Conservation (phyloP, 2,329 filamentous ascomycete species). For the Pseudogymnoascus sp. region DNA sequence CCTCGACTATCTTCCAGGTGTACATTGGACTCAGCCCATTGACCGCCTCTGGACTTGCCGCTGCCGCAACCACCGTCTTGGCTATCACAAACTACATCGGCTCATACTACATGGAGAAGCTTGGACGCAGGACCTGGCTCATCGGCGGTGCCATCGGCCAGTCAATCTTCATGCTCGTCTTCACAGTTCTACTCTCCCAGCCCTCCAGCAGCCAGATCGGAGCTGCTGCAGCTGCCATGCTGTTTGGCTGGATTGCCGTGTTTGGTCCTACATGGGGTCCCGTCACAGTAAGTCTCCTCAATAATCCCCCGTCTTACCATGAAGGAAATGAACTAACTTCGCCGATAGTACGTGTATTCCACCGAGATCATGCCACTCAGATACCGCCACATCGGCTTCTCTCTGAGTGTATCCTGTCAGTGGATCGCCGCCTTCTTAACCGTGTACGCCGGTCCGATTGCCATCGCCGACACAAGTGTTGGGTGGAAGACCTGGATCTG, state of each 20-base stretch:
- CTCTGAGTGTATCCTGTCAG: conserved; percentile 26
- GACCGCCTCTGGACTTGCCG: conserved; percentile 10
- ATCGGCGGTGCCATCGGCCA: conserved; percentile 22
- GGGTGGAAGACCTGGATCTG: conserved; percentile 30
- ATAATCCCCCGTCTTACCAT: background rate
- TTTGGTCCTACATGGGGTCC: conserved; percentile 28
- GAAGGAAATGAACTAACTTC: background rate
- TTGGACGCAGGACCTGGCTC: conserved; percentile 25
- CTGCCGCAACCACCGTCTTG: background rate
- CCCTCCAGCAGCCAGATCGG: conserved; percentile 13
- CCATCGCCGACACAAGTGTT: conserved; percentile 19
- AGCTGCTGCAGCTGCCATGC: conserved; percentile 25
- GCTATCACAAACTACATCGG: conserved; percentile 11
- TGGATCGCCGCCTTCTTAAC: conserved; percentile 31
- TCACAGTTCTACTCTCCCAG: conserved; percentile 19
- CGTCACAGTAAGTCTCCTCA: conserved; percentile 16
- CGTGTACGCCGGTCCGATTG: conserved; percentile 30
- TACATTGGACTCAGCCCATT: conserved; percentile 11
- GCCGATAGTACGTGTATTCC: conserved; percentile 25
- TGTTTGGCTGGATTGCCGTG: conserved; percentile 26
- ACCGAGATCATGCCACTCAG: conserved; percentile 29
- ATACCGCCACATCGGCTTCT: conserved; percentile 29
- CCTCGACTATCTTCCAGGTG: conserved; percentile 12
- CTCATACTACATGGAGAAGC: conserved; percentile 25
- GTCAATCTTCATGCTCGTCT: conserved; percentile 25